These are phyloP conservation scores for Plasmodium adleri DNA, from an alignment of 169 alveolate species.

Conservation along the genomic window DNA sequence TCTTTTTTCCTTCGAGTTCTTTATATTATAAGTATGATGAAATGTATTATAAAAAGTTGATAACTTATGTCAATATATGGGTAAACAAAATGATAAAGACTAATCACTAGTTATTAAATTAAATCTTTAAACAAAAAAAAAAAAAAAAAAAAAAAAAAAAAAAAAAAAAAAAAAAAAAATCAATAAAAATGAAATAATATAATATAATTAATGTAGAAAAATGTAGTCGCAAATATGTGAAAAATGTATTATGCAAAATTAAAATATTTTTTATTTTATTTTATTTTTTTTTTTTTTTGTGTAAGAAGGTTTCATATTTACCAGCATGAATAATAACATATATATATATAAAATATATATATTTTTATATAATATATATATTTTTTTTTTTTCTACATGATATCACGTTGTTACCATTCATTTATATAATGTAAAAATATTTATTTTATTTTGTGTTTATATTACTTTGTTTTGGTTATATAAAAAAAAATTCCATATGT, in stretches of 20 bases:
- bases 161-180: neutral
- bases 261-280: neutral
- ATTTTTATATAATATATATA: neutral
- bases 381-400: neutral
- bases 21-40: constrained; percentile 68
- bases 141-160: neutral
- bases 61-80: constrained; percentile 40
- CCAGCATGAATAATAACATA: neutral
- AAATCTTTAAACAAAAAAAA: neutral
- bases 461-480: neutral
- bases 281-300: neutral
- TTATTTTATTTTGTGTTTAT: too few relatives aligned
- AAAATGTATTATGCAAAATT: too few relatives aligned
- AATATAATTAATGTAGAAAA: too few relatives aligned
- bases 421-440: too few relatives aligned
- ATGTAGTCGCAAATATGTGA: too few relatives aligned
- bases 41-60: constrained; percentile 21
- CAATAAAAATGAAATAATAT: neutral
- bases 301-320: neutral
- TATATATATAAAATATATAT: neutral
- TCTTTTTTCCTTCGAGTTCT: constrained; percentile 66
- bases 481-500: neutral
- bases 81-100: constrained; percentile 23
- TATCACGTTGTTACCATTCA: too few relatives aligned
- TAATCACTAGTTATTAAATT: constrained; percentile 11